A percentile compares a stretch with the other conserved stretches of the same genome.
Evolutionary conservation across 805 yeast species (phyloP).

Genomic region (Saccharomycopsis sp.): DNA sequence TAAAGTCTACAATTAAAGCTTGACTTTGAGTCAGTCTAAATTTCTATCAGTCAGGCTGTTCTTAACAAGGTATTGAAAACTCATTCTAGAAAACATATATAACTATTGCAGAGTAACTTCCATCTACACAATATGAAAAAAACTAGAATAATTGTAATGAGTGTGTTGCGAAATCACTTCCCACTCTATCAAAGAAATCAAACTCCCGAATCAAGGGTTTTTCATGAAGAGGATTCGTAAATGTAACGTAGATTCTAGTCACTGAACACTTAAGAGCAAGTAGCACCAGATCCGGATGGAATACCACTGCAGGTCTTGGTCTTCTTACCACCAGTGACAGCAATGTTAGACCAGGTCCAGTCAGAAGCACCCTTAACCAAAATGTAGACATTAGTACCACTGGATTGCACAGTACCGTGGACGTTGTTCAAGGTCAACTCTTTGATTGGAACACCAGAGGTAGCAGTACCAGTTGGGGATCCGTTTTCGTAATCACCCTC

Average conservation of each 20-base stretch:
- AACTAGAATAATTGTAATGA: neutral
- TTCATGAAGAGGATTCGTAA: neutral
- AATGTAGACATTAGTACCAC: conserved; percentile 18
- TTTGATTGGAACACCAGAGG: conserved; percentile 21
- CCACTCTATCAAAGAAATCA: neutral
- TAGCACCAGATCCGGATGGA: conserved; percentile 21
- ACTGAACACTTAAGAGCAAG: conserved; percentile 4
- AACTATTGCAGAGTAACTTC: too few relatives aligned
- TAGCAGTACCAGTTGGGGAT: conserved; percentile 19
- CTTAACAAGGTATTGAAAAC: neutral
- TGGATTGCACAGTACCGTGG: conserved; percentile 18
- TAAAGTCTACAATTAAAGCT: neutral
- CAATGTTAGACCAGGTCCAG: conserved; percentile 15
- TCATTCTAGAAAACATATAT: neutral
- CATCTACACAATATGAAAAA: neutral
- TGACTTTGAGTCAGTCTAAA: too few relatives aligned
- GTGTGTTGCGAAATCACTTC: neutral
- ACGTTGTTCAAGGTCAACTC: conserved; percentile 14
- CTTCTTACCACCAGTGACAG: conserved; percentile 18
- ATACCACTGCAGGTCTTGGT: conserved; percentile 20
- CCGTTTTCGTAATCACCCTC: conserved; percentile 21
- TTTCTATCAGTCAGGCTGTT: too few relatives aligned
- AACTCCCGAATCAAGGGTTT: neutral
- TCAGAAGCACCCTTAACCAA: conserved; percentile 20
- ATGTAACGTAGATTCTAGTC: neutral